Conservation (phyloP, 2,329 filamentous ascomycete species). For the Orbilia oligospora region DNA sequence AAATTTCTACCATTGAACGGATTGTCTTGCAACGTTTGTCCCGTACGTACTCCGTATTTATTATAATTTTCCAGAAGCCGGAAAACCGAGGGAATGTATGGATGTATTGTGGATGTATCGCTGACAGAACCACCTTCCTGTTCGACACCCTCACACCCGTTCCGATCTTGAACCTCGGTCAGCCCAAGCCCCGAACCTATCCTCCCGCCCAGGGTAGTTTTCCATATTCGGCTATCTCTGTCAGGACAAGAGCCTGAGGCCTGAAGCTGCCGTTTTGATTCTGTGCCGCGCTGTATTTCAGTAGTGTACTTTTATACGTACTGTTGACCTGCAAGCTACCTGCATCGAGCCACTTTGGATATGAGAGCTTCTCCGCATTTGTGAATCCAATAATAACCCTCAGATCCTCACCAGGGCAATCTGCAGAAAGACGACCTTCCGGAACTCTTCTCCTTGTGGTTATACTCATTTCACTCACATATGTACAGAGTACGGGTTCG, state of each 20-base stretch:
- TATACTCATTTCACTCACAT: slow-evolving; percentile 23
- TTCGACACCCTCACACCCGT: slow-evolving; percentile 58
- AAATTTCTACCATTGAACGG: neutral
- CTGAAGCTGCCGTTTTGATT: slow-evolving; percentile 48
- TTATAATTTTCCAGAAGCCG: slow-evolving; percentile 57
- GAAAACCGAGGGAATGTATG: slow-evolving; percentile 31
- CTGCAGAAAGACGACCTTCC: slow-evolving; percentile 48
- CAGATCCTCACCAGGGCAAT: slow-evolving; percentile 45
- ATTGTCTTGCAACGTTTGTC: slow-evolving; percentile 4
- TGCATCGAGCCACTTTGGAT: slow-evolving; percentile 28
- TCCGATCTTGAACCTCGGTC: slow-evolving; percentile 58
- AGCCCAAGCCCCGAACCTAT: slow-evolving; percentile 45
- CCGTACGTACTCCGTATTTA: too few species aligned
- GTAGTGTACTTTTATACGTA: neutral
- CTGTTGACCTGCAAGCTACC: slow-evolving; percentile 40
- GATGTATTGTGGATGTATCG: slow-evolving; percentile 13
- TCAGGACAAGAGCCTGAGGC: slow-evolving; percentile 40
- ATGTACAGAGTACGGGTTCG: neutral
- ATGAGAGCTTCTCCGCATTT: slow-evolving; percentile 58
- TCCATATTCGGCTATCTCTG: slow-evolving; percentile 53
- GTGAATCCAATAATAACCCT: slow-evolving; percentile 53
- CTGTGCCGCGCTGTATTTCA: slow-evolving; percentile 44
- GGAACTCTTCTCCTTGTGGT: slow-evolving; percentile 48
- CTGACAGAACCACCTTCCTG: slow-evolving; percentile 60
- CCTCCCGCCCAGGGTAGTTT: slow-evolving; percentile 51